phyloP scores from a whole-genome alignment of 1,284 basidiomycete genomes.

The Boletellus sp. region DNA sequence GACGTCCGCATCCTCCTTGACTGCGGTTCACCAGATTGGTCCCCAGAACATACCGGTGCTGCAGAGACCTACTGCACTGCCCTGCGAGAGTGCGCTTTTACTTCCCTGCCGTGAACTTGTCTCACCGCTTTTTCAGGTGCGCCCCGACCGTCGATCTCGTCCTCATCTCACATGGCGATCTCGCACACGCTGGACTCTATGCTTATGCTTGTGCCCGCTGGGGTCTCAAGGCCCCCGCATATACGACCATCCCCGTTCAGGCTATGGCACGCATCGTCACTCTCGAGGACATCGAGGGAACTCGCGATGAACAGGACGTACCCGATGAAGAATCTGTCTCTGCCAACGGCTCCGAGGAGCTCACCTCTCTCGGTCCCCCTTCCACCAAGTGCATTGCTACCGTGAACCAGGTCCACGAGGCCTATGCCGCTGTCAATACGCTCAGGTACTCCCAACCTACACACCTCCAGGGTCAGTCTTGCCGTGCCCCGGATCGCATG shows the following conservation, averaged over 20 bases:
- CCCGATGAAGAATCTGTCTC: slow-evolving; percentile 35
- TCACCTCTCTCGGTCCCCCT: slow-evolving; percentile 22
- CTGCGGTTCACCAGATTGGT: slow-evolving; percentile 90
- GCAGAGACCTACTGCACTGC: slow-evolving; percentile 58
- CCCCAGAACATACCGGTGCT: slow-evolving; percentile 50
- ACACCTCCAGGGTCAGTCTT: slow-evolving; percentile 79
- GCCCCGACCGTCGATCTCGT: slow-evolving; percentile 82
- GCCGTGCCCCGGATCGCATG: slow-evolving; percentile 1
- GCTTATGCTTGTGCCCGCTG: slow-evolving; percentile 87
- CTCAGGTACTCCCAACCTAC: slow-evolving; percentile 94
- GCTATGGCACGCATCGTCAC: slow-evolving; percentile 93
- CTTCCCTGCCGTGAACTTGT: background rate
- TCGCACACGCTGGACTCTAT: slow-evolving; percentile 86
- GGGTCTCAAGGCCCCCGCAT: slow-evolving; percentile 89
- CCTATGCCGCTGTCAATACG: slow-evolving; percentile 90
- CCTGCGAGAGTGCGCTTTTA: slow-evolving; percentile 57
- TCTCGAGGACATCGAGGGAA: slow-evolving; percentile 77
- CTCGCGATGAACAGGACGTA: slow-evolving; percentile 74
- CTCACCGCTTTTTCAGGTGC: slow-evolving; percentile 42
- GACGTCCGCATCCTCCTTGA: slow-evolving; percentile 92
- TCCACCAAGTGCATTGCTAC: slow-evolving; percentile 69
- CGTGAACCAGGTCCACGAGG: slow-evolving; percentile 84
- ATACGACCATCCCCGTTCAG: slow-evolving; percentile 93
- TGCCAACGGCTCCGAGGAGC: slow-evolving; percentile 18
- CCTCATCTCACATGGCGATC: slow-evolving; percentile 89